These are phyloP conservation scores for Starmerella kuoi DNA, from an alignment of 805 yeast genomes.

Conservation along the genomic window DNA sequence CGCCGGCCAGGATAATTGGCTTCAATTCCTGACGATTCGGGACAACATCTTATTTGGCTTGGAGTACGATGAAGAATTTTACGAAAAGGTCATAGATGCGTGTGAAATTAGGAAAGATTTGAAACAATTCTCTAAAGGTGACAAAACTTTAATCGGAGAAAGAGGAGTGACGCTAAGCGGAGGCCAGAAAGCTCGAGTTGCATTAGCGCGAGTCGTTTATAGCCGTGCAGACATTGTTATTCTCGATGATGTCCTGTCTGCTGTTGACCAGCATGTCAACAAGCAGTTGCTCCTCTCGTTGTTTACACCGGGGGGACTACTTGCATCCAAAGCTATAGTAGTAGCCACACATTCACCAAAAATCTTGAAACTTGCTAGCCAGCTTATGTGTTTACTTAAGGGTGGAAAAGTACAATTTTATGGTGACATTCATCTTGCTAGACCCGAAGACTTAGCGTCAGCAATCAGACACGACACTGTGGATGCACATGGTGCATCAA, in stretches of 20 bases:
- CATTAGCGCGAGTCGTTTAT: slow-evolving; percentile 86
- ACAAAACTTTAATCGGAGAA: slow-evolving; percentile 74
- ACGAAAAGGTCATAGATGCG: slow-evolving; percentile 41
- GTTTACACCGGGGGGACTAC: slow-evolving; percentile 64
- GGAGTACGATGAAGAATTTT: slow-evolving; percentile 62
- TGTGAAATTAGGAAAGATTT: slow-evolving; percentile 74
- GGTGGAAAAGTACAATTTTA: slow-evolving; percentile 5
- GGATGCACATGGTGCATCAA: neutral
- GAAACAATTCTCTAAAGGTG: slow-evolving; percentile 67
- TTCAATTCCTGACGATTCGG: slow-evolving; percentile 75
- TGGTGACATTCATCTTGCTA: slow-evolving; percentile 1
- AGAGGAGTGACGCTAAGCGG: slow-evolving; percentile 92
- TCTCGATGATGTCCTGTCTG: slow-evolving; percentile 81
- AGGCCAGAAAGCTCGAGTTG: slow-evolving; percentile 86
- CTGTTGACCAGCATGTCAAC: slow-evolving; percentile 91
- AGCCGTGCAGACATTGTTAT: slow-evolving; percentile 78
- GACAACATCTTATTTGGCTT: slow-evolving; percentile 74
- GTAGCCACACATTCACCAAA: slow-evolving; percentile 77
- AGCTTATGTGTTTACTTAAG: slow-evolving; percentile 1
- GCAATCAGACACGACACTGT: neutral
- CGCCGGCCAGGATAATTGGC: slow-evolving; percentile 86
- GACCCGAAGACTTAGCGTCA: neutral
- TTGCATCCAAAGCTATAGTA: slow-evolving; percentile 58
- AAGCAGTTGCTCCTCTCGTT: slow-evolving; percentile 54
- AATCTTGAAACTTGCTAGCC: slow-evolving; percentile 36